Conservation (phyloP, 2,329 filamentous ascomycete species). For the Didymella lethalis region DNA sequence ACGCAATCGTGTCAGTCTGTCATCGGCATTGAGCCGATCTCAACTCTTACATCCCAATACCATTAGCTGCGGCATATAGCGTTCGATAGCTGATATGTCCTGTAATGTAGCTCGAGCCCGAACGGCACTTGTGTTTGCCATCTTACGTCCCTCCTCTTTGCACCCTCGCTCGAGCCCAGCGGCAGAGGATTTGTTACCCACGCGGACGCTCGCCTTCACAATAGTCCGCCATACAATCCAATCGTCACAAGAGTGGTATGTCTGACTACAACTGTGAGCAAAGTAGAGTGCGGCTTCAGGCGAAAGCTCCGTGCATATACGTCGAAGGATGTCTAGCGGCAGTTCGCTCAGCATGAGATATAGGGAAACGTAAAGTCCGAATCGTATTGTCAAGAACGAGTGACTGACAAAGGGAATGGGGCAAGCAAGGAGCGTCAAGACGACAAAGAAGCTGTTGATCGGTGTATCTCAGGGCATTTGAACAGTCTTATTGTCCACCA, state of each 20-base stretch:
- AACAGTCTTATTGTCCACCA: conserved; percentile 16
- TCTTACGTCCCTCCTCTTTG: neutral
- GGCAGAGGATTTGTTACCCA: neutral
- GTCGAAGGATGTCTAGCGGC: conserved; percentile 21
- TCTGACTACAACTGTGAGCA: conserved; percentile 18
- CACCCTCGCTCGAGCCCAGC: neutral
- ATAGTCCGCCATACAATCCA: conserved; percentile 20
- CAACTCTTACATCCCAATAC: conserved; percentile 8
- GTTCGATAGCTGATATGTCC: neutral
- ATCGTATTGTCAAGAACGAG: neutral
- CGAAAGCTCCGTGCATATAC: conserved; percentile 11
- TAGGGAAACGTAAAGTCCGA: neutral
- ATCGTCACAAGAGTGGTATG: conserved; percentile 18
- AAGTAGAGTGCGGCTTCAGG: conserved; percentile 16
- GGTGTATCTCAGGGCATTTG: conserved; percentile 3
- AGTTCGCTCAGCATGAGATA: conserved; percentile 18
- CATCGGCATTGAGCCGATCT: neutral
- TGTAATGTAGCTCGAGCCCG: neutral
- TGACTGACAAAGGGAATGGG: conserved; percentile 4
- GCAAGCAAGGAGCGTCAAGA: neutral
- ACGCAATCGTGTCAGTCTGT: neutral
- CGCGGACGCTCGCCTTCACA: conserved; percentile 11
- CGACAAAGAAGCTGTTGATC: conserved; percentile 7
- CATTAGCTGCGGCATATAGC: conserved; percentile 15
- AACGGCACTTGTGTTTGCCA: conserved; percentile 2